Evolutionary conservation across 1,284 basidiomycete species (phyloP).

Genomic region (Naganishia sp.): DNA sequence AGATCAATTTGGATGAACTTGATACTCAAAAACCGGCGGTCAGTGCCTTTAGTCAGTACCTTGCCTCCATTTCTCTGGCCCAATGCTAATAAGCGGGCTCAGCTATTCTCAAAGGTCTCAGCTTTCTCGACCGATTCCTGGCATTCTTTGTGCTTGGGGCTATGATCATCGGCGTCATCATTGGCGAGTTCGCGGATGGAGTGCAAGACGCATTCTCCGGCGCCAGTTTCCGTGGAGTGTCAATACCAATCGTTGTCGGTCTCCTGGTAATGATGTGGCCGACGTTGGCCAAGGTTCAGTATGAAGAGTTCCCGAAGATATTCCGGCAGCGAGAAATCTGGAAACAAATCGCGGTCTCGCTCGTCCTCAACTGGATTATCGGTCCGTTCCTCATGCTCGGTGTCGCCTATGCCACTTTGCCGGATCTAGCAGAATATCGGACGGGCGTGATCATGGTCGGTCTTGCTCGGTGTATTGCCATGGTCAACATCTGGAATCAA

Average conservation of each 20-base stretch:
- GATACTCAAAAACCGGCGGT: conserved; percentile 10
- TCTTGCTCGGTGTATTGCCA: conserved; percentile 63
- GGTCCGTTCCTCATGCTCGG: conserved; percentile 80
- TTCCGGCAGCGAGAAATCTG: conserved; percentile 64
- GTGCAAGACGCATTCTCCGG: conserved; percentile 39
- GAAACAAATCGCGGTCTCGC: conserved; percentile 69
- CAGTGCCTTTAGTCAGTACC: conserved; percentile 27
- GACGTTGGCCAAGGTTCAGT: conserved; percentile 67
- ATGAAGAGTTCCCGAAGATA: conserved; percentile 67
- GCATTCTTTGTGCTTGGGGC: conserved; percentile 70
- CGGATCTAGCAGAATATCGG: conserved; percentile 63
- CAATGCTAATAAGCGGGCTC: background rate
- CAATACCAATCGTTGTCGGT: conserved; percentile 71
- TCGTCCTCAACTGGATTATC: conserved; percentile 78
- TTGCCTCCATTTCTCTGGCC: background rate
- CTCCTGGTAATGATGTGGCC: conserved; percentile 92
- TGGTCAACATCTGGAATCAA: conserved; percentile 83
- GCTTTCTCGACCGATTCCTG: conserved; percentile 66
- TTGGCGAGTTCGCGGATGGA: conserved; percentile 61
- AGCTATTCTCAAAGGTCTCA: conserved; percentile 49
- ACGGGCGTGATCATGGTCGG: conserved; percentile 64
- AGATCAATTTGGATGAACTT: conserved; percentile 12
- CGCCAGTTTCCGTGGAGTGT: conserved; percentile 47
- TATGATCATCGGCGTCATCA: conserved; percentile 77
- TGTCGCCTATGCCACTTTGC: conserved; percentile 79